These are phyloP conservation scores for Aspergillus puulaauensis DNA, from an alignment of 2,329 filamentous ascomycete species.

Conservation along the genomic window DNA sequence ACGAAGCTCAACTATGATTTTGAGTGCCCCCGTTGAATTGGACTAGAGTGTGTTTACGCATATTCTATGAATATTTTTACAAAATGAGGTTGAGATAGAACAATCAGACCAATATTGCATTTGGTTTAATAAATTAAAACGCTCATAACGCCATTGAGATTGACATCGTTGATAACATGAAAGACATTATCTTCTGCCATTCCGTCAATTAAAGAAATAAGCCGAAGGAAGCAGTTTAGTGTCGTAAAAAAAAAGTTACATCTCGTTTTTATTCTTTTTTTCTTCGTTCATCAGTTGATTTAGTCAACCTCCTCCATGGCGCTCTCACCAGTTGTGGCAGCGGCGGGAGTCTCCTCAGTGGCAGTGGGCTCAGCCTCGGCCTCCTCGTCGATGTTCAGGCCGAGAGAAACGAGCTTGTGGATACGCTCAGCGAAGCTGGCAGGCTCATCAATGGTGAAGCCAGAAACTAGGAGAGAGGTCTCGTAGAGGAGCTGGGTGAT, in stretches of 20 bases:
- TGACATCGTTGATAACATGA: conserved; percentile 19
- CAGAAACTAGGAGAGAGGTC: conserved; percentile 96
- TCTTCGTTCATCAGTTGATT: conserved; percentile 25
- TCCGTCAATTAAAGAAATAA: conserved; percentile 20
- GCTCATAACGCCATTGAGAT: conserved; percentile 25
- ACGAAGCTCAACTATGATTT: too few species aligned
- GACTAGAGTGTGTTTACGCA: too few species aligned
- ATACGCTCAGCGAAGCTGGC: conserved; percentile 98
- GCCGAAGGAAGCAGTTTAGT: conserved; percentile 15
- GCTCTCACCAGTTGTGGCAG: conserved; percentile 73
- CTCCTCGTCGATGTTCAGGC: conserved; percentile 95
- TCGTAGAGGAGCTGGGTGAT: conserved; percentile 98
- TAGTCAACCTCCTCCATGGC: conserved; percentile 99
- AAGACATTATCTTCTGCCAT: conserved; percentile 12
- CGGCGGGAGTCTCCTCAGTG: conserved; percentile 59
- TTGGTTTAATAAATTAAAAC: conserved; percentile 19
- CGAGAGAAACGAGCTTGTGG: conserved; percentile 98
- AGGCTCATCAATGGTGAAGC: conserved; percentile 99
- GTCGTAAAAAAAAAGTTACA: conserved; percentile 17
- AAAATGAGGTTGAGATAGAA: not conserved
- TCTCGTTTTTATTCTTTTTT: conserved; percentile 10
- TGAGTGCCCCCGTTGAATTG: too few species aligned
- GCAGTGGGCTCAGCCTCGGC: conserved; percentile 66
- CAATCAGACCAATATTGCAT: conserved; percentile 15
- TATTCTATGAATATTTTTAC: too few species aligned